These are phyloP conservation scores for Lasiodiplodia sp. DNA, from an alignment of 2,329 filamentous ascomycete genomes.

Conservation along the genomic window DNA sequence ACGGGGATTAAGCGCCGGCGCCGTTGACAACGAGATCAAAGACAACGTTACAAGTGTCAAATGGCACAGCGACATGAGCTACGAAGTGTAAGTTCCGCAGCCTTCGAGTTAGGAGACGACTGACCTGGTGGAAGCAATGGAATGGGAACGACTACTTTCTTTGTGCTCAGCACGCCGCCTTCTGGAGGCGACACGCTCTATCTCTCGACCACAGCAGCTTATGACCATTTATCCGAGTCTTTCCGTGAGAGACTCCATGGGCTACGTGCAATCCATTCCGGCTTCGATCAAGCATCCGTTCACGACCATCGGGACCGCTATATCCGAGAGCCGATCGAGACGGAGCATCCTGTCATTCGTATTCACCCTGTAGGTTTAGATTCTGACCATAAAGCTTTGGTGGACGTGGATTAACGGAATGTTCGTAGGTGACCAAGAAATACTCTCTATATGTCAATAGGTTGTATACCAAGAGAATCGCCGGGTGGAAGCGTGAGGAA, in stretches of 20 bases:
- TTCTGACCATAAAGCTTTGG: too few relatives aligned
- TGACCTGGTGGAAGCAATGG: constrained; percentile 20
- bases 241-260: constrained; percentile 32
- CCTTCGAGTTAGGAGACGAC: not conserved
- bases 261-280: constrained; percentile 30
- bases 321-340: constrained; percentile 25
- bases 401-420: not conserved
- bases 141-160: constrained; percentile 26
- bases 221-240: constrained; percentile 27
- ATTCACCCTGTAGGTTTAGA: constrained; percentile 30
- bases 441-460: constrained; percentile 33
- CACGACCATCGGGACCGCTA: constrained; percentile 29
- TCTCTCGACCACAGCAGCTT: constrained; percentile 18
- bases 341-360: constrained; percentile 32
- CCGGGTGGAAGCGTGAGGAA: constrained; percentile 32
- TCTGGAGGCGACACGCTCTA: constrained; percentile 21
- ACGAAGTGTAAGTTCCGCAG: constrained; percentile 8
- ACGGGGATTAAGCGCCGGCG: not conserved
- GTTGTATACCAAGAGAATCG: constrained; percentile 32
- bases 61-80: constrained; percentile 29
- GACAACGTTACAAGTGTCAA: constrained; percentile 24
- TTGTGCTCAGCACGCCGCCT: constrained; percentile 14
- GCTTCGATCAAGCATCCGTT: constrained; percentile 27
- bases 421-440: constrained; percentile 31
- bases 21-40: constrained; percentile 26